A percentile compares a stretch with the other conserved stretches of the same genome.
phyloP scores from a whole-genome alignment of 306 rosid species.

The Castanospermum australe region DNA sequence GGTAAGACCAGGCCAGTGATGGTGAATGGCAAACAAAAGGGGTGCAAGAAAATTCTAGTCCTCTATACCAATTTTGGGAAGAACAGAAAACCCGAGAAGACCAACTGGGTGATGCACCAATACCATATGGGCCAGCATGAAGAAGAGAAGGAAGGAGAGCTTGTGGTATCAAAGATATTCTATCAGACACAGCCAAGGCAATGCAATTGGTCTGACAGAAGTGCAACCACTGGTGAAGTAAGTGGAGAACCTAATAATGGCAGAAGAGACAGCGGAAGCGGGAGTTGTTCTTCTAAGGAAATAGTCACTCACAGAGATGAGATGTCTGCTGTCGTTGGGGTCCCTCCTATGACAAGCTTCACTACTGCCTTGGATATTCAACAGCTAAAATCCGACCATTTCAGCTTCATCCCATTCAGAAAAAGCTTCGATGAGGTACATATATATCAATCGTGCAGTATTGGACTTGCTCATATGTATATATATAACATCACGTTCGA shows the following conservation, averaged over 20 bases:
- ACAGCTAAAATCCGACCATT: slow-evolving; percentile 75
- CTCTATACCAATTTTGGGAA: slow-evolving; percentile 94
- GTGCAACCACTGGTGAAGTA: slow-evolving; percentile 46
- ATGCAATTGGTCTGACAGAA: slow-evolving; percentile 79
- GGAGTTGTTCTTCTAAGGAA: slow-evolving; percentile 77
- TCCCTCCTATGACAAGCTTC: slow-evolving; percentile 45
- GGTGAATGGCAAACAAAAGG: slow-evolving; percentile 86
- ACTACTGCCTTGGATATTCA: slow-evolving; percentile 55
- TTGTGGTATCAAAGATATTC: slow-evolving; percentile 90
- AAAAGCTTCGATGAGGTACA: slow-evolving; percentile 75
- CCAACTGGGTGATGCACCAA: slow-evolving; percentile 99
- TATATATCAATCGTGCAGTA: background rate
- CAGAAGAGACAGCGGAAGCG: slow-evolving; percentile 60
- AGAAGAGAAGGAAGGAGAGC: slow-evolving; percentile 95
- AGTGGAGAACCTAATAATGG: slow-evolving; percentile 37
- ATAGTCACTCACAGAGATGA: slow-evolving; percentile 50
- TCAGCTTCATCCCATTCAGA: slow-evolving; percentile 71
- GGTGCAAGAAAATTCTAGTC: slow-evolving; percentile 93
- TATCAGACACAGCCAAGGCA: slow-evolving; percentile 97
- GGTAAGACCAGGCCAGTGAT: slow-evolving; percentile 92
- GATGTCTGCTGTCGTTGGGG: slow-evolving; percentile 46
- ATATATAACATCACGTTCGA: background rate
- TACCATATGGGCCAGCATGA: slow-evolving; percentile 89
- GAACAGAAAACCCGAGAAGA: slow-evolving; percentile 90
- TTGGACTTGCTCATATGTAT: background rate